Evolutionary conservation across 2,329 filamentous ascomycete genomes (phyloP).

Genomic region (Aspergillus hortae): DNA sequence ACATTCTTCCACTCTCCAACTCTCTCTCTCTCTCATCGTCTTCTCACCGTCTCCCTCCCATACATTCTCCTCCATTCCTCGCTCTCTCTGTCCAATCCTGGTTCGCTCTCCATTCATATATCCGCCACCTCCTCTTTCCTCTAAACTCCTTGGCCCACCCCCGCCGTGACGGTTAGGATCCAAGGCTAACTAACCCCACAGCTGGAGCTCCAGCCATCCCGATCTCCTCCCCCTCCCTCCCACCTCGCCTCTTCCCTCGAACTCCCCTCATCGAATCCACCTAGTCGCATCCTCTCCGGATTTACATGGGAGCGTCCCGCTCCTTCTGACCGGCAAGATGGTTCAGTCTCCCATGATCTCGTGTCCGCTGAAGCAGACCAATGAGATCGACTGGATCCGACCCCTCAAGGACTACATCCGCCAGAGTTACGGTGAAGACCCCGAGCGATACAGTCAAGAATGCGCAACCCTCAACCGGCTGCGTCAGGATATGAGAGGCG

Average conservation of each 20-base stretch:
- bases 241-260: neutral
- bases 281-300: slow-evolving; percentile 4
- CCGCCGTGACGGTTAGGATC: neutral
- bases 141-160: neutral
- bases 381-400: slow-evolving; percentile 96
- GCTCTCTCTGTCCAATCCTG: neutral
- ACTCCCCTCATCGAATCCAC: neutral
- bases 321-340: slow-evolving; percentile 50
- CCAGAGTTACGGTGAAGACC: slow-evolving; percentile 91
- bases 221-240: neutral
- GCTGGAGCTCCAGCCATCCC: neutral
- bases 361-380: slow-evolving; percentile 85
- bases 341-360: slow-evolving; percentile 93
- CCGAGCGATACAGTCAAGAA: slow-evolving; percentile 92
- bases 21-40: neutral
- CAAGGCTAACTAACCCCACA: neutral
- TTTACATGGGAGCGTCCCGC: slow-evolving; percentile 34
- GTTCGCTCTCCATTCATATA: neutral
- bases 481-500: slow-evolving; percentile 96
- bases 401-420: slow-evolving; percentile 93
- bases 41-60: neutral
- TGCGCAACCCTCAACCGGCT: slow-evolving; percentile 90
- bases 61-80: neutral
- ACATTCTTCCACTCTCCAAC: neutral
- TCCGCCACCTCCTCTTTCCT: neutral